phyloP scores from a whole-genome alignment of 2,329 filamentous ascomycete species.

The Nemania diffusa region DNA sequence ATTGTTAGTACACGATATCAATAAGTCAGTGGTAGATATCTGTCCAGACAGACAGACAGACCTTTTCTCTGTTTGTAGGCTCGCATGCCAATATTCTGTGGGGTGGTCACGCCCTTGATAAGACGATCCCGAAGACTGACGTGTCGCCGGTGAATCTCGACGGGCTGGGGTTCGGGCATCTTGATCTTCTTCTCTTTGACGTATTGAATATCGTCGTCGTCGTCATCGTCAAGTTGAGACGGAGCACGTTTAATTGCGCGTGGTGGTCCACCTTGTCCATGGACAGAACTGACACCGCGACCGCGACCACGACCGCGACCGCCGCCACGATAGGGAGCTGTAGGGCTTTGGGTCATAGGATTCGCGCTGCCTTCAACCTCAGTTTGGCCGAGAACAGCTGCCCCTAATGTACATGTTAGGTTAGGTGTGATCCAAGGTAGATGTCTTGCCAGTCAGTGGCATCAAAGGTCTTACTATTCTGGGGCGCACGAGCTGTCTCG shows the following conservation, averaged over 20 bases:
- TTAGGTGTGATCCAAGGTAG: neutral
- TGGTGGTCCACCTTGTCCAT: neutral
- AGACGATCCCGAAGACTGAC: conserved; percentile 26
- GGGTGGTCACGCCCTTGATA: conserved; percentile 18
- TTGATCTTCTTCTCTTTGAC: neutral
- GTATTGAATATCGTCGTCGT: neutral
- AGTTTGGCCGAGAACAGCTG: neutral
- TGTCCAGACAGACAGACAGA: neutral
- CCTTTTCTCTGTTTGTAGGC: conserved; percentile 21
- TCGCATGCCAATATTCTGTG: conserved; percentile 27
- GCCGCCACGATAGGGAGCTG: neutral
- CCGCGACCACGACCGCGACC: neutral
- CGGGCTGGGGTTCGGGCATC: neutral
- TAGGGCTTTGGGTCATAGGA: neutral
- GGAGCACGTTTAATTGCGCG: conserved; percentile 4
- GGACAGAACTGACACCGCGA: neutral
- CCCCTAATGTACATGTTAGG: neutral
- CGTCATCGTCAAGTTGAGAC: neutral
- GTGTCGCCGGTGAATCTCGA: conserved; percentile 3
- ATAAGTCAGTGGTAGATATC: neutral
- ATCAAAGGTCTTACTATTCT: neutral
- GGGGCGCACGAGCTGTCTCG: neutral
- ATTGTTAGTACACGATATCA: neutral
- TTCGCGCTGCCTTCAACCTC: too few species aligned
- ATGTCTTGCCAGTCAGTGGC: neutral